Conservation (phyloP, 202 grass and related monocot species). For the Eragrostis tef region DNA sequence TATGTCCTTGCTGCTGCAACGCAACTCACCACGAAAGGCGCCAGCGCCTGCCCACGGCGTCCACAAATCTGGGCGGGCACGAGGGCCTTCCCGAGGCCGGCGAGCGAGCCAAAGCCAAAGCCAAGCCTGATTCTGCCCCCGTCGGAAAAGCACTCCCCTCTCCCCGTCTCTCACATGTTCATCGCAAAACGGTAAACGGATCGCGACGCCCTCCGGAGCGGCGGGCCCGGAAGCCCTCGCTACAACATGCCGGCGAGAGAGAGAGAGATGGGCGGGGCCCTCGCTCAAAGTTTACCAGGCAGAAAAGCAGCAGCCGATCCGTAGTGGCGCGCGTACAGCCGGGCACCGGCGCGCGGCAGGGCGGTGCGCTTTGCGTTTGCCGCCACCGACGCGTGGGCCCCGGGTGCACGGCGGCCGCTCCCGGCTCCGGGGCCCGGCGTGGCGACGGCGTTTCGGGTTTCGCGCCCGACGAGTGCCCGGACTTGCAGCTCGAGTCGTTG, state of each 20-base stretch:
- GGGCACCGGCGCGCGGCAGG: neutral
- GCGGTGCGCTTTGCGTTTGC: neutral
- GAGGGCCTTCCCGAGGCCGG: conserved; percentile 17
- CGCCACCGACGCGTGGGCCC: conserved; percentile 16
- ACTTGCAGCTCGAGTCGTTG: neutral
- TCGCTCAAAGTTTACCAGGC: too few relatives aligned
- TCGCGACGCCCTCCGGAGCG: neutral
- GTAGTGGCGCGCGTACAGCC: neutral
- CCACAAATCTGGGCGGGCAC: neutral
- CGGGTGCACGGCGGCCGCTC: neutral
- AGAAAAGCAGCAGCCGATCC: neutral
- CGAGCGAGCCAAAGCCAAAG: neutral
- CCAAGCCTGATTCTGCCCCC: too few relatives aligned
- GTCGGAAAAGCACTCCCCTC: neutral
- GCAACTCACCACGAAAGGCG: neutral
- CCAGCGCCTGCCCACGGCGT: neutral
- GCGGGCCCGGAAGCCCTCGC: too few relatives aligned
- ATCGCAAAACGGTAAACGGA: neutral
- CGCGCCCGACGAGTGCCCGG: neutral
- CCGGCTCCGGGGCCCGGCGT: too few relatives aligned
- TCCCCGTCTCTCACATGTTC: neutral
- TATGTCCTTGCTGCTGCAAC: neutral
- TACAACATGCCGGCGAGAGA: too few relatives aligned
- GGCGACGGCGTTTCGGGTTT: conserved; percentile 11
- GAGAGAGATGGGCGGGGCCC: neutral